Evolutionary conservation across 495 filamentous ascomycete genomes (phyloP).

Genomic region (Pyrenopolyporus hunteri): DNA sequence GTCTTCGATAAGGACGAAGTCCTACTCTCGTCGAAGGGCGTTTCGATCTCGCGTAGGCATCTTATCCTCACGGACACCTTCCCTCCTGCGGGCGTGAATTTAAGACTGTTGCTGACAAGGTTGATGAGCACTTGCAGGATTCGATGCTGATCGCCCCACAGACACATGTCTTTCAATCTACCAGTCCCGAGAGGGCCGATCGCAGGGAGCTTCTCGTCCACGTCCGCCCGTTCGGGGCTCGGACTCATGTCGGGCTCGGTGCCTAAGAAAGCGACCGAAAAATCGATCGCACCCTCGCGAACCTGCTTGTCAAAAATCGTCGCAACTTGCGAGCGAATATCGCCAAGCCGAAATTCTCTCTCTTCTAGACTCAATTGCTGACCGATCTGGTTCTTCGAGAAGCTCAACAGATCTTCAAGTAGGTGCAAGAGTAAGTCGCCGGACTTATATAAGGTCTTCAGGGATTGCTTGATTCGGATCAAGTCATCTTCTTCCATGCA

Average conservation of each 20-base stretch:
- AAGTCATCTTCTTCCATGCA: slow-evolving; percentile 89
- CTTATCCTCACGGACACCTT: slow-evolving; percentile 74
- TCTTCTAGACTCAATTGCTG: slow-evolving; percentile 78
- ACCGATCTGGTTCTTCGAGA: slow-evolving; percentile 93
- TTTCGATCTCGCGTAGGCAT: slow-evolving; percentile 65
- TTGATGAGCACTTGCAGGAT: slow-evolving; percentile 93
- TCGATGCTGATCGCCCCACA: slow-evolving; percentile 91
- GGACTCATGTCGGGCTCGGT: slow-evolving; percentile 49
- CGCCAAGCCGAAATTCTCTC: slow-evolving; percentile 80
- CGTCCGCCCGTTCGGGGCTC: slow-evolving; percentile 41
- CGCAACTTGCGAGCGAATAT: slow-evolving; percentile 77
- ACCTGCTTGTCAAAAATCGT: slow-evolving; percentile 92
- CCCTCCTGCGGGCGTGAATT: slow-evolving; percentile 85
- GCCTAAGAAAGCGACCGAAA: slow-evolving; percentile 71
- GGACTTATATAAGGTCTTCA: slow-evolving; percentile 87
- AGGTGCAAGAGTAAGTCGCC: slow-evolving; percentile 86
- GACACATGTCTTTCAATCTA: slow-evolving; percentile 70
- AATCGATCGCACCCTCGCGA: slow-evolving; percentile 73
- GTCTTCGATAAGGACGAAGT: slow-evolving; percentile 58
- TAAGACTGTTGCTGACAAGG: slow-evolving; percentile 87
- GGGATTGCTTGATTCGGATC: slow-evolving; percentile 73
- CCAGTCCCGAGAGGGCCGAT: slow-evolving; percentile 67
- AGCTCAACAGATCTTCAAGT: slow-evolving; percentile 88
- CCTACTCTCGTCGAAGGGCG: slow-evolving; percentile 47
- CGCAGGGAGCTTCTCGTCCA: slow-evolving; percentile 50